phyloP scores from a whole-genome alignment of 495 filamentous ascomycete genomes.

The Tirmania nivea region DNA sequence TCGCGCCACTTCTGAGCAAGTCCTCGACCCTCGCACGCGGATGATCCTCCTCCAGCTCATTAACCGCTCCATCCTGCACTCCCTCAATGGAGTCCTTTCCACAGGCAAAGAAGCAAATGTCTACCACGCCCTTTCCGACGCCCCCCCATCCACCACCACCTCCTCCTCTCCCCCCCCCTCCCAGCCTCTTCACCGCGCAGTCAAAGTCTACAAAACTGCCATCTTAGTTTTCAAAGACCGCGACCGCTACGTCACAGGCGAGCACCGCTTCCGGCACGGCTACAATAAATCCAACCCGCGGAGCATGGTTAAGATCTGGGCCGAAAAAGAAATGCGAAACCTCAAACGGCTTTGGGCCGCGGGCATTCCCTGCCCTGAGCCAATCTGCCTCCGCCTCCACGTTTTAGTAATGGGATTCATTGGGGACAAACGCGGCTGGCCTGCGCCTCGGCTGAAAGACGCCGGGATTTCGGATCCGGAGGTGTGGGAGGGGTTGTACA shows the following conservation, averaged over 20 bases:
- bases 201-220: constrained; percentile 96
- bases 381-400: constrained; percentile 64
- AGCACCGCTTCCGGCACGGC: constrained; percentile 61
- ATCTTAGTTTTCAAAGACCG: constrained; percentile 95
- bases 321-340: constrained; percentile 95
- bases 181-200: constrained; percentile 41
- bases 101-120: constrained; percentile 98
- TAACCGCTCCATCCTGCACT: constrained; percentile 58
- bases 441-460: constrained; percentile 54
- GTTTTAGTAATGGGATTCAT: constrained; percentile 88
- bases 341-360: constrained; percentile 58
- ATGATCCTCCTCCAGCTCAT: constrained; percentile 94
- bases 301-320: constrained; percentile 94
- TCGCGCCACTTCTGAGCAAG: constrained; percentile 79
- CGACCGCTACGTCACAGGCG: constrained; percentile 80
- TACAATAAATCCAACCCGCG: constrained; percentile 82
- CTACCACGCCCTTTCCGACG: constrained; percentile 50
- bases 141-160: constrained; percentile 28
- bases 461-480: constrained; percentile 27
- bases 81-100: constrained; percentile 69
- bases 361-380: constrained; percentile 77
- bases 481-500: constrained; percentile 54
- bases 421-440: constrained; percentile 65
- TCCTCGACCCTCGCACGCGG: constrained; percentile 76
- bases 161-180: constrained; percentile 31